Evolutionary conservation across 345 rosid species (phyloP).

Genomic region (Citrus reticulata): DNA sequence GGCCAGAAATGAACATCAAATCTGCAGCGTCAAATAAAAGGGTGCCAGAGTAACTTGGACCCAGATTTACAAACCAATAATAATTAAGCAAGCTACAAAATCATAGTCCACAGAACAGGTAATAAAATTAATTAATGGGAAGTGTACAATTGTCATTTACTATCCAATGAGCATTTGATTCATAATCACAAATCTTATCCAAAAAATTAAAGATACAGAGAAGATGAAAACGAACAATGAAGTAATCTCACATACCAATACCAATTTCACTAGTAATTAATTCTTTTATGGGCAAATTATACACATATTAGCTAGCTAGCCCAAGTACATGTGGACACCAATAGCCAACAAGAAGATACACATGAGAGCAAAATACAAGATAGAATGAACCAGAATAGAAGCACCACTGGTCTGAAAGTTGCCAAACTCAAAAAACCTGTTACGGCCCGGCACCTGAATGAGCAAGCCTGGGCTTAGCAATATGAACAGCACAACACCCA

Average conservation of each 20-base stretch:
- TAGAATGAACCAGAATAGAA: slow-evolving; percentile 74
- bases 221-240: not conserved
- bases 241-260: not conserved
- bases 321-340: slow-evolving; percentile 76
- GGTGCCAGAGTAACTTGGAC: not conserved
- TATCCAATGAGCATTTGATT: not conserved
- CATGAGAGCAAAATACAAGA: slow-evolving; percentile 69
- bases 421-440: slow-evolving; percentile 62
- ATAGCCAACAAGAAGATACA: slow-evolving; percentile 85
- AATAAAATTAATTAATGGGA: not conserved
- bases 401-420: slow-evolving; percentile 87
- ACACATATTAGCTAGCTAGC: slow-evolving; percentile 13
- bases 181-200: not conserved
- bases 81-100: not conserved
- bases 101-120: not conserved
- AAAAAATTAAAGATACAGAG: not conserved
- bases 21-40: not conserved
- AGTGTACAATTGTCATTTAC: not conserved
- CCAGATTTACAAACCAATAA: not conserved
- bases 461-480: slow-evolving; percentile 82
- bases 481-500: slow-evolving; percentile 78
- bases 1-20: not conserved
- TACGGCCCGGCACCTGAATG: slow-evolving; percentile 68
- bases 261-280: not conserved
- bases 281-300: too few relatives aligned